Evolutionary conservation across 371 early-diverging fungal species (phyloP).

Genomic region (Actinomortierella wolfii): DNA sequence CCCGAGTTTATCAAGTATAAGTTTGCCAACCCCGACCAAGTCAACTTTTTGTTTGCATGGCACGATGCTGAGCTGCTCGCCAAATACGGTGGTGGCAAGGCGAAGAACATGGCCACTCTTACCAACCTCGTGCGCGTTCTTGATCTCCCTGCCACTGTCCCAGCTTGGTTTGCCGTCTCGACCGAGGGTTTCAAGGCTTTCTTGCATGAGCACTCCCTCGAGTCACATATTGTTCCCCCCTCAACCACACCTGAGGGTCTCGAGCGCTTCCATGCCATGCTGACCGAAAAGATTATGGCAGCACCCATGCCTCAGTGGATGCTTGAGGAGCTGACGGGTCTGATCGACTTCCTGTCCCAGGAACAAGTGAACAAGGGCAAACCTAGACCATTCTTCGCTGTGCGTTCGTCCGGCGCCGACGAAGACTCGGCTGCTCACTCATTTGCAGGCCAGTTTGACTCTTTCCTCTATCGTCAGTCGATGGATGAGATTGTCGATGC

Average conservation of each 20-base stretch:
- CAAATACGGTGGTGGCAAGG: conserved; percentile 43
- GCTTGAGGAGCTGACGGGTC: conserved; percentile 22
- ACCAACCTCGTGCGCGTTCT: conserved; percentile 34
- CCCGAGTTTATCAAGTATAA: conserved; percentile 14
- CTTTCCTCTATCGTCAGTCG: conserved; percentile 43
- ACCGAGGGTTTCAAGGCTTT: conserved; percentile 44
- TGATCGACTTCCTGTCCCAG: conserved; percentile 19
- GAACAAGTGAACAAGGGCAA: too few relatives aligned
- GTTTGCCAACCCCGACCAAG: conserved; percentile 28
- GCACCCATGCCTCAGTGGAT: conserved; percentile 27
- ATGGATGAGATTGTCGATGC: conserved; percentile 41
- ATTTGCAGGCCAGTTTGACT: conserved; percentile 48
- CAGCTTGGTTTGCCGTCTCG: conserved; percentile 45
- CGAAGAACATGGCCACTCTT: conserved; percentile 44
- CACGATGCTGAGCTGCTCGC: conserved; percentile 20
- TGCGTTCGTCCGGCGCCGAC: conserved; percentile 48
- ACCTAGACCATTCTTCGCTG: conserved; percentile 42
- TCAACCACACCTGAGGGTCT: conserved; percentile 34
- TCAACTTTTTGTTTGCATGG: conserved; percentile 41
- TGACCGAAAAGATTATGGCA: conserved; percentile 34
- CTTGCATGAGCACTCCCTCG: conserved; percentile 24
- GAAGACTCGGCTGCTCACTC: conserved; percentile 47
- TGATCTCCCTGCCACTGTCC: conserved; percentile 34
- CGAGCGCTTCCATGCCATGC: conserved; percentile 26
- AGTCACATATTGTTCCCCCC: conserved; percentile 30